A percentile compares a stretch with the other conserved stretches of the same genome.
These are phyloP conservation scores for Rhizopogon hawkerae DNA, from an alignment of 1,284 basidiomycete species.

Conservation along the genomic window DNA sequence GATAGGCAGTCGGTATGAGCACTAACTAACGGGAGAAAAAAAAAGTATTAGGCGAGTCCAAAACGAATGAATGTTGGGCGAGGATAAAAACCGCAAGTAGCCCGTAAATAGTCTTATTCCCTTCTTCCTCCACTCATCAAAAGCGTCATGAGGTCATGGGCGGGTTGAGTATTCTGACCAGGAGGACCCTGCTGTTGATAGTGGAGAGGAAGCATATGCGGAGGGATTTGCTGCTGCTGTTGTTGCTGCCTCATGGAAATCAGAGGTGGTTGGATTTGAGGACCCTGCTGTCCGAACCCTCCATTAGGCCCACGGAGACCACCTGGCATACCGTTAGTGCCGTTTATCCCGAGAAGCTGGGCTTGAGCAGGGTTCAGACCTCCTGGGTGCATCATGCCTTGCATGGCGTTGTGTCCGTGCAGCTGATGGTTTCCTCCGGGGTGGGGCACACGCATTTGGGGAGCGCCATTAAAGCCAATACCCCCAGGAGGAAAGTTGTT, in stretches of 20 bases:
- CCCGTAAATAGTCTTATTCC: slow-evolving; percentile 38
- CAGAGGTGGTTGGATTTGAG: slow-evolving; percentile 33
- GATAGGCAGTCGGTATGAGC: slow-evolving; percentile 18
- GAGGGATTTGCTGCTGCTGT: slow-evolving; percentile 40
- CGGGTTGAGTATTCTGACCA: slow-evolving; percentile 42
- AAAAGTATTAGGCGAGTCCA: slow-evolving; percentile 2
- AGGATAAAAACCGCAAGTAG: slow-evolving; percentile 11
- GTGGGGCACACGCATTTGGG: slow-evolving; percentile 44
- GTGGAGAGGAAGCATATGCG: slow-evolving; percentile 54
- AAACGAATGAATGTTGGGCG: not conserved
- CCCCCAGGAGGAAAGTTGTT: slow-evolving; percentile 39
- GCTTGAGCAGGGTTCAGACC: slow-evolving; percentile 42
- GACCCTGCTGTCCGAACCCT: slow-evolving; percentile 48
- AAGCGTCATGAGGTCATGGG: slow-evolving; percentile 70
- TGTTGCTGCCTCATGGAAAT: slow-evolving; percentile 36
- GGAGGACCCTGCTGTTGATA: slow-evolving; percentile 48
- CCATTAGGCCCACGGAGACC: slow-evolving; percentile 35
- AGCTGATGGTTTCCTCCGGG: slow-evolving; percentile 40
- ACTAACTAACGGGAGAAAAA: slow-evolving; percentile 25
- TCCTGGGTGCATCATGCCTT: slow-evolving; percentile 40
- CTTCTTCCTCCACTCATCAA: slow-evolving; percentile 62
- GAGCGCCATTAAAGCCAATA: slow-evolving; percentile 38
- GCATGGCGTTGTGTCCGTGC: slow-evolving; percentile 36
- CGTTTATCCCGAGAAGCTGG: slow-evolving; percentile 39
- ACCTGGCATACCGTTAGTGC: slow-evolving; percentile 29